A percentile compares a stretch with the other conserved stretches of the same genome.
Conservation (phyloP, 2,329 filamentous ascomycete genomes). For the Periconia digitata region DNA sequence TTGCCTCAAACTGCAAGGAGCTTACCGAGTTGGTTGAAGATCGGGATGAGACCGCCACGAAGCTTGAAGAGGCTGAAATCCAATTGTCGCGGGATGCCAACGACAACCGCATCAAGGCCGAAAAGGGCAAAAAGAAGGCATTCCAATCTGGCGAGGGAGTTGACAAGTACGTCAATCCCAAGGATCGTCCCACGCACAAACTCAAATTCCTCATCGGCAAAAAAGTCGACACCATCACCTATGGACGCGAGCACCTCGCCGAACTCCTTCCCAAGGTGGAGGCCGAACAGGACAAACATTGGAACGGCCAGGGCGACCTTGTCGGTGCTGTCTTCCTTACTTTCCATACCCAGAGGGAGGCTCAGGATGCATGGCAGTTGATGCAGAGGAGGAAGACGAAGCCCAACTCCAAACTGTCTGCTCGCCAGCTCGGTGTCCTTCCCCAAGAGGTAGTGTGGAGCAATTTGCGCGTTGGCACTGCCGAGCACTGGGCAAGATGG, state of each 20-base stretch:
- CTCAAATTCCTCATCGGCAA: slow-evolving; percentile 46
- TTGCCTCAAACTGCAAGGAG: slow-evolving; percentile 49
- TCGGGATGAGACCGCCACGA: slow-evolving; percentile 45
- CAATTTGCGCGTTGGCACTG: slow-evolving; percentile 44
- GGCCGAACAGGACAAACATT: slow-evolving; percentile 66
- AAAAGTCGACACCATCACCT: slow-evolving; percentile 75
- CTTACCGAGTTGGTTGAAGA: slow-evolving; percentile 48
- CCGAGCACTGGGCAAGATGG: slow-evolving; percentile 34
- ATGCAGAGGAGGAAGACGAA: slow-evolving; percentile 39
- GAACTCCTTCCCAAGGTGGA: slow-evolving; percentile 72
- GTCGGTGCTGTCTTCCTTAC: slow-evolving; percentile 84
- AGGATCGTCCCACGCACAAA: slow-evolving; percentile 44
- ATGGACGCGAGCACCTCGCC: slow-evolving; percentile 73
- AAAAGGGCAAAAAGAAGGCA: slow-evolving; percentile 53
- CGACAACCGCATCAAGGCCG: slow-evolving; percentile 65
- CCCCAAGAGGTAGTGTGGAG: slow-evolving; percentile 52
- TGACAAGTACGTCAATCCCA: slow-evolving; percentile 45
- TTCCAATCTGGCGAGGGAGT: slow-evolving; percentile 45
- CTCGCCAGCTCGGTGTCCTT: slow-evolving; percentile 47
- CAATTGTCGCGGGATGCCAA: slow-evolving; percentile 58
- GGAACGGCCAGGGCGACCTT: slow-evolving; percentile 65
- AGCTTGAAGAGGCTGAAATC: slow-evolving; percentile 49
- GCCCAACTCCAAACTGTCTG: slow-evolving; percentile 39
- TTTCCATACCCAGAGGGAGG: slow-evolving; percentile 78
- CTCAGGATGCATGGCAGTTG: slow-evolving; percentile 82